These are phyloP conservation scores for Hemileccinum rubropunctum DNA, from an alignment of 768 basidiomycete genomes.

Conservation along the genomic window DNA sequence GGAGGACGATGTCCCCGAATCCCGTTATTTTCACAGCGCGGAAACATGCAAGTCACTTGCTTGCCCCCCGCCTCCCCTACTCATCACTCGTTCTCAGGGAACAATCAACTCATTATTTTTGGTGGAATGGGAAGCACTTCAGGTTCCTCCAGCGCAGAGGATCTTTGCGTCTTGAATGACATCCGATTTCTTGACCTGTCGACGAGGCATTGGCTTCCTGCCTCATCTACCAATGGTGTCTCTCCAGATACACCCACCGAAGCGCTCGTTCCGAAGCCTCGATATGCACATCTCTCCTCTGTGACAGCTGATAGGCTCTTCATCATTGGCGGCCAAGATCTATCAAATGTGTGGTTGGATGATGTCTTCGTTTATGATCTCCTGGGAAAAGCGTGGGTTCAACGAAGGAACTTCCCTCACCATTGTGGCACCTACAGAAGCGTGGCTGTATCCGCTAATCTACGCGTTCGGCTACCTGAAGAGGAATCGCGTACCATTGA, in stretches of 20 bases:
- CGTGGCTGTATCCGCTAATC: slow-evolving; percentile 76
- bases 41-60: slow-evolving; percentile 61
- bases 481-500: slow-evolving; percentile 50
- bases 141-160: slow-evolving; percentile 67
- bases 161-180: slow-evolving; percentile 90
- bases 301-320: slow-evolving; percentile 82
- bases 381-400: slow-evolving; percentile 68
- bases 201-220: slow-evolving; percentile 68
- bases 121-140: slow-evolving; percentile 91
- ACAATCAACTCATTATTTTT: slow-evolving; percentile 87
- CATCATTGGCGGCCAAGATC: slow-evolving; percentile 94
- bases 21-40: slow-evolving; percentile 94
- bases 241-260: slow-evolving; percentile 40
- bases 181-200: slow-evolving; percentile 85
- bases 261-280: slow-evolving; percentile 67
- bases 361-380: slow-evolving; percentile 92
- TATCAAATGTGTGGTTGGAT: slow-evolving; percentile 90
- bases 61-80: slow-evolving; percentile 1
- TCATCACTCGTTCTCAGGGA: slow-evolving; percentile 47
- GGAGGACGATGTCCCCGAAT: slow-evolving; percentile 70
- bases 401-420: slow-evolving; percentile 77
- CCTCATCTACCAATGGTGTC: slow-evolving; percentile 26
- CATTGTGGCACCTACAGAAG: slow-evolving; percentile 97
- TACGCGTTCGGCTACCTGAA: slow-evolving; percentile 64
- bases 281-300: slow-evolving; percentile 93